A percentile compares a stretch with the other conserved stretches of the same genome.
Conservation (phyloP, 305 asterid species). For the Fraxinus floribunda region DNA sequence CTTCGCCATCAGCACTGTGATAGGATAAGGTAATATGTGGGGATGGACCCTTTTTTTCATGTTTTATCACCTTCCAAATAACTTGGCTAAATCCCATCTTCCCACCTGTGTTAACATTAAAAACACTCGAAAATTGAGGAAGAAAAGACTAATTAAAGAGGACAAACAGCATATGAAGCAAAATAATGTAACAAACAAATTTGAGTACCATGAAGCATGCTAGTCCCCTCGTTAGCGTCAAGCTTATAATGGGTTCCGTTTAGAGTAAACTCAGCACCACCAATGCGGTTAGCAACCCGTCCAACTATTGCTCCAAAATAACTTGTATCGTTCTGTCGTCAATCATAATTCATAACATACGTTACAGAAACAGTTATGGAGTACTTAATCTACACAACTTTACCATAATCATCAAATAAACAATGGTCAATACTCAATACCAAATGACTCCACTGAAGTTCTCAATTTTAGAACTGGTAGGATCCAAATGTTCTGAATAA, state of each 20-base stretch:
- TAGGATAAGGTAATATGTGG: background rate
- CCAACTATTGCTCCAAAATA: conserved; percentile 78
- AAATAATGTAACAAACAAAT: background rate
- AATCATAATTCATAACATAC: background rate
- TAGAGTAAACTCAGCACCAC: conserved; percentile 67
- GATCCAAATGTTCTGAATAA: too few relatives aligned
- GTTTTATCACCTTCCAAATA: background rate
- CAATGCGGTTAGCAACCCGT: conserved; percentile 72
- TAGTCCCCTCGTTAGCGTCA: conserved; percentile 61
- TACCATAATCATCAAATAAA: background rate
- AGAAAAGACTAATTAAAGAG: background rate
- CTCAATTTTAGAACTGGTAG: background rate
- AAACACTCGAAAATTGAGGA: background rate
- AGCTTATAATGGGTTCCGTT: conserved; percentile 67
- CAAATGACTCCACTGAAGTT: background rate
- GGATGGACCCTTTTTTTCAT: background rate
- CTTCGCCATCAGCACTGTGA: background rate
- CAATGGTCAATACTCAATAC: background rate
- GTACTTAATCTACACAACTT: background rate
- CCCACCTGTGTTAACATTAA: background rate
- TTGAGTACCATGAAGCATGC: conserved; percentile 70
- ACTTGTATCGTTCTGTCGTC: conserved; percentile 50
- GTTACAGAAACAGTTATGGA: background rate
- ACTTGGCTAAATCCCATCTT: background rate
- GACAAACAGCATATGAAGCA: background rate